Evolutionary conservation across 2,329 filamentous ascomycete genomes (phyloP).

Genomic region (Penicillium sp.): DNA sequence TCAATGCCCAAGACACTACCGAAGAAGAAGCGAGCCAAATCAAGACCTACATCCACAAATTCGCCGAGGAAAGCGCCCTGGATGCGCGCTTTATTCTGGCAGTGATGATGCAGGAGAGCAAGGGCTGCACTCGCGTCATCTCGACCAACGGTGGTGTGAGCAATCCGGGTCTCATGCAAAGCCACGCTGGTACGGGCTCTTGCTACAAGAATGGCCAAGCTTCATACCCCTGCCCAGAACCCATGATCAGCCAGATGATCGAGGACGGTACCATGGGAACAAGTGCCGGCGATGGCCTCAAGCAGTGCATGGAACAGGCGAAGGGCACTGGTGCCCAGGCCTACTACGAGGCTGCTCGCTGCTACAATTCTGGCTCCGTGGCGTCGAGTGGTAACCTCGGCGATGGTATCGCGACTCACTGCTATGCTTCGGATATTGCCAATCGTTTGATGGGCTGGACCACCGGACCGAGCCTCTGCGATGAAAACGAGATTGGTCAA

Average conservation of each 20-base stretch:
- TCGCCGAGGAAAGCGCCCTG: conserved; percentile 27
- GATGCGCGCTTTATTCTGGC: conserved; percentile 43
- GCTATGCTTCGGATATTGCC: conserved; percentile 27
- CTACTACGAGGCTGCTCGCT: conserved; percentile 35
- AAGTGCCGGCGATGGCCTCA: conserved; percentile 36
- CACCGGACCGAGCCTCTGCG: conserved; percentile 17
- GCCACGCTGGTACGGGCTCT: conserved; percentile 25
- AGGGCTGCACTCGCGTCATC: conserved; percentile 41
- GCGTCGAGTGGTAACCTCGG: conserved; percentile 30
- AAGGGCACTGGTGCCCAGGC: conserved; percentile 19
- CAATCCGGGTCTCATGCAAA: conserved; percentile 41
- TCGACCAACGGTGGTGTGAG: conserved; percentile 40
- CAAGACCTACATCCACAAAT: conserved; percentile 30
- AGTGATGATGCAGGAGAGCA: conserved; percentile 44
- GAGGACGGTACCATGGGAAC: conserved; percentile 37
- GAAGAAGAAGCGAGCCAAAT: conserved; percentile 29
- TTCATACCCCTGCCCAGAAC: conserved; percentile 22
- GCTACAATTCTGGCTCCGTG: conserved; percentile 41
- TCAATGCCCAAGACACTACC: conserved; percentile 22
- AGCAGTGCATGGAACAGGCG: conserved; percentile 28
- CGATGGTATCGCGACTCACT: conserved; percentile 23
- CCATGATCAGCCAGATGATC: conserved; percentile 37
- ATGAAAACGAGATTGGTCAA: too few species aligned
- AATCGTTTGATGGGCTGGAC: conserved; percentile 28
- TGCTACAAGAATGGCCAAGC: conserved; percentile 32